Base-by-base conservation (phyloP, 352 stramenopile genomes). In the Pythium brachiatum region DNA sequence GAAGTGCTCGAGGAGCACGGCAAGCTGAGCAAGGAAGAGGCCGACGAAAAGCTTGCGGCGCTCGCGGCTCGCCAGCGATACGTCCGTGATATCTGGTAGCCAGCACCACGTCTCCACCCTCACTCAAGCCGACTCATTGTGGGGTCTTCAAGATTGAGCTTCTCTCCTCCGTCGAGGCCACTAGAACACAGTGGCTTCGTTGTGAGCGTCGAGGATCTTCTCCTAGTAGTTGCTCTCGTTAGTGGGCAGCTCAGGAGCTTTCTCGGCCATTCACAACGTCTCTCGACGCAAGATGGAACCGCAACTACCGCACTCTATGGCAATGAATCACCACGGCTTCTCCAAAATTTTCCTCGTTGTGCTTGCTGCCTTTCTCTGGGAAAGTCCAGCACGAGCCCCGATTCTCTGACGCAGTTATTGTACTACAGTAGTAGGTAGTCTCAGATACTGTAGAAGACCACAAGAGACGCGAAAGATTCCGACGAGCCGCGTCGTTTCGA, bases 21-120 rank as follows among this genome's bases (percentile, higher is more conserved):
- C 25, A 64, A 74, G 7, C 36, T 92, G 13, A 68, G 73, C 20
- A 66, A 72, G 21, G 74, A 91, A 32, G 80, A 78, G 9, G 86
- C 89, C 0, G 77, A 96, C 46, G 69, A 73, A 12, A 72, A 77
- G 25, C 69, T 96, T 20, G 73, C 72, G 15, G 70, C 75, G 1
- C 69, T 97, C 12, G 74, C 84, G 5, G 61, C 74, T n/a, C 72
- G 79, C 34, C 77, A 91, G 51, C 86, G 90, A 41, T 97, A 97
- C 66, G 76, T 96, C 47, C 77, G 89, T 38, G 90, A 97, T 69
- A 95, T 97, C 48, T 97, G 90, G 90, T 91, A 72, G 46, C 66
- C 18, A 18, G 46, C 4, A 7, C 39, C 13, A 11, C 39, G 13
- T 46, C 7, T 46, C 15, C 29, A 34, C 29, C 29, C 5, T 34